Evolutionary conservation across 768 basidiomycete genomes (phyloP), one percentile per base, ranked within the genome.

Genomic region (Harrya chromipes): DNA sequence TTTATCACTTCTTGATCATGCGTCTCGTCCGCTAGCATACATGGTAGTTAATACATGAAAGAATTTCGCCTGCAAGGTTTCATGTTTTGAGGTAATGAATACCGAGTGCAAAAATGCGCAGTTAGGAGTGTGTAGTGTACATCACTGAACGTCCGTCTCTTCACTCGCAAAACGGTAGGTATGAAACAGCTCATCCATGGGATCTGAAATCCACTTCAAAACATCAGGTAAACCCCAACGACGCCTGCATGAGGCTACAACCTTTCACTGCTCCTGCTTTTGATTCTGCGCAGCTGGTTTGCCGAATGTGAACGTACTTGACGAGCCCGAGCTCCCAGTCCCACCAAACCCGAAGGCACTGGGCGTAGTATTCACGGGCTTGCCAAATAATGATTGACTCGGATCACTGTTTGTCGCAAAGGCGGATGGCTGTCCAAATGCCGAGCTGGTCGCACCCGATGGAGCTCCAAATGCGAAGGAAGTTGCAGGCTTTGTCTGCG

Each of bases 341-440:
- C 67, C 66, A 52, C 13, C 12, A 49, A 73, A 72, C 24, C 68
- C 69, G 54, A 73, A 68, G 10, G 66, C 55, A 50, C 60, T 65
- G 2, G 67, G 53, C 5, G 59, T 53, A 12, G 47, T n/a, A 29
- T 55, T 55, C n/a, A 53, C 12, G 10, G 59, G 53, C 26, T 55
- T 68, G 24, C 51, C 47, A 39, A 63, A 52, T 23, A 43, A 1
- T 24, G 50, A 21, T 13, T 54, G 53, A 12, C 33, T 47, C 17
- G 55, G 48, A 27, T 53, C 44, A 21, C 46, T 43, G 14, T 34
- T 47, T 7, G 46, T 29, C 4, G 49, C 33, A 19, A 50, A 42
- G 6, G 41, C 11, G 9, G 42, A 46, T 6, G 43, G 24, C 37
- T 62, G 60, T n/a, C 53, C 47, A 33, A 54, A 53, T 23, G 40